Base-by-base conservation (phyloP, 1,284 basidiomycete species). In the Chondrostereum purpureum region DNA sequence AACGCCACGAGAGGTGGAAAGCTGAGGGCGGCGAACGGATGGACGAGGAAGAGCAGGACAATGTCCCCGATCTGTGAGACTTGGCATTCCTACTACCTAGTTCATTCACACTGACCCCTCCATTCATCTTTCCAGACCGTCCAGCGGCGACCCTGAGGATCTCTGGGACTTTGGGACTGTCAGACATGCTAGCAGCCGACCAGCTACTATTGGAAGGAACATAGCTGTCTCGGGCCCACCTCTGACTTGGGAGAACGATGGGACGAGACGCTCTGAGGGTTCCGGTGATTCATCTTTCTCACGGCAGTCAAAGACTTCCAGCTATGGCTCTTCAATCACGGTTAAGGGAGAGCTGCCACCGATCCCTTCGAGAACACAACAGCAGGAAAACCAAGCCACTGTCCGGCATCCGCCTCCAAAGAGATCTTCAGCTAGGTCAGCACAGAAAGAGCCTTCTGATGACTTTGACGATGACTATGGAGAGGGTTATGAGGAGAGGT, bases 141-240 rank as follows among this genome's bases (percentile, higher is more conserved):
- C 66, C 18, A 70, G 69, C 44, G 74, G 72, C 27, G 88, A 90
- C 49, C 72, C 76, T 5, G 91, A 94, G 50, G 92, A 93, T 53
- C 68, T 95, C 19, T 97, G 93, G 93, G 93, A 96, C 63, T 97
- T 96, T 70, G 88, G 91, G 17, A 93, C 90, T 12, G 81, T 93
- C 41, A 82, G 86, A 47, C 82, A 89, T 55, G 75, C 72, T 18
- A 67, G 70, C 16, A n/a, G n/a, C n/a, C 63, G 71, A 43, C 63
- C 70, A 38, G 65, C 64, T 8, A 88, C 84, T 8, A 72, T 88
- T 35, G 86, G 86, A 17, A 75, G 81, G 38, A 77, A 73, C 53
- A 66, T 78, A 45, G 73, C 73, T 47, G 68, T 75, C 21, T 75
- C 80, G 22, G 83, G 82, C 0, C 80, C 82, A 8, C 78, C 81